Base-by-base conservation (phyloP, 2,329 filamentous ascomycete species). In the Monascus ruber region DNA sequence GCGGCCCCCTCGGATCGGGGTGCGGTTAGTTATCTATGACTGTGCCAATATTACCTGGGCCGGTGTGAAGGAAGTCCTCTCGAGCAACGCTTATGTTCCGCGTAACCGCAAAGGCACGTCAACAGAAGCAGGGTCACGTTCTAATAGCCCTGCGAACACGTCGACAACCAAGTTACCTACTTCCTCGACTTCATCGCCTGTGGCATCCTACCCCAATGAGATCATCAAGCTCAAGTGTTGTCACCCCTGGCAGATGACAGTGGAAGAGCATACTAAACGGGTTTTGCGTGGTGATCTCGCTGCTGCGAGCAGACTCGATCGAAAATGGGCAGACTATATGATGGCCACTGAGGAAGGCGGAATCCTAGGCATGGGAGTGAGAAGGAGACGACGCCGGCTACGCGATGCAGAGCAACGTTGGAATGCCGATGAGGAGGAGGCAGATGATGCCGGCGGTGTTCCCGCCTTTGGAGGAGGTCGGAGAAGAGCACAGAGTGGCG, bases 261-360 rank as follows among this genome's bases (percentile, higher is more conserved):
- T 95, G 4, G 83, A 95, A 49, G 87, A 95, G 59, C 89, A 96
- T 62, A 87, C 80, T 38, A 89, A 88, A 65, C 77, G 88, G 4
- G 85, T 95, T 1, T 61, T 94, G 37, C 71, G 76, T 4, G 85
- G 85, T 5, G 84, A 94, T 45, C 74, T 86, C 42, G 69, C 72
- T 0, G 73, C 83, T 1, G 91, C 91, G 1, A 73, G 72, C 31
- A 71, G 85, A n/a, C 70, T 96, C 17, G 88, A 94, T 68, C 74
- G 80, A 47, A 93, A 89, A 59, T 96, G 89, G 89, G 82, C 83
- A 0, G 83, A 93, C 39, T 94, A 86, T 60, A 95, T 95, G 87
- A 85, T 93, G 65, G 80, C 85, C 10, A 84, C 77, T 37, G 86
- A 94, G 60, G 89, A 95, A 58, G 85, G 83, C 0, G 83, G 81